A percentile compares a stretch with the other conserved stretches of the same genome.
phyloP scores from a whole-genome alignment of 2,329 filamentous ascomycete species.

The Talaromyces sp. region DNA sequence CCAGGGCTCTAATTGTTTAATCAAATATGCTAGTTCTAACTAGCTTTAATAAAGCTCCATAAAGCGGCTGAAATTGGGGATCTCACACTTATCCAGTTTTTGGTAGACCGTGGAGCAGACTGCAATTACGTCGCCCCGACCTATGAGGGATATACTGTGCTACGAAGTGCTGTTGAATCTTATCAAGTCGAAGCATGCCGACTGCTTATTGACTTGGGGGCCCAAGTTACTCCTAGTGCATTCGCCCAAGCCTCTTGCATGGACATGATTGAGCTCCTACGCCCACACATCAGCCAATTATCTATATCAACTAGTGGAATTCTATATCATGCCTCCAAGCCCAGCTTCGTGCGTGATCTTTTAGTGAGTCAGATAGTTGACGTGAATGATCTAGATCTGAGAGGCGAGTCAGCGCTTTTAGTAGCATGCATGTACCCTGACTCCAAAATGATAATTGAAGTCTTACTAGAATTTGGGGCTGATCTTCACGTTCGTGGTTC shows the following conservation, averaged over 20 bases:
- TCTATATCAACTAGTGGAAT: constrained; percentile 2
- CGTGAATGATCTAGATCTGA: not conserved
- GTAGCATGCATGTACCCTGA: too few species aligned
- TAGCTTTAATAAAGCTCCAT: not conserved
- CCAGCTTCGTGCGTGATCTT: not conserved
- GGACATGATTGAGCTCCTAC: not conserved
- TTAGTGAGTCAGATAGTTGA: not conserved
- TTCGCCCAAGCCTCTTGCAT: not conserved
- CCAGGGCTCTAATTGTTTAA: not conserved
- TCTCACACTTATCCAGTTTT: constrained; percentile 2
- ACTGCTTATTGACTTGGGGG: constrained; percentile 3
- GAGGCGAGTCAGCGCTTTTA: not conserved
- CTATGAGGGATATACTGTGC: not conserved
- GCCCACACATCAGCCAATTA: not conserved
- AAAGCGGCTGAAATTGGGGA: not conserved
- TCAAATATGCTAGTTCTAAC: not conserved
- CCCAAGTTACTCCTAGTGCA: not conserved
- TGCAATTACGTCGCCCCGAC: not conserved
- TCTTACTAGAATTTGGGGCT: not conserved
- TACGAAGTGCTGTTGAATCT: not conserved
- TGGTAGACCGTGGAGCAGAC: constrained; percentile 2
- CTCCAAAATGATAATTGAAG: not conserved
- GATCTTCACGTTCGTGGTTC: not conserved
- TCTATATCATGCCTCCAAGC: not conserved
- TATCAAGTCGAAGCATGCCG: not conserved